phyloP scores from a whole-genome alignment of 371 early-diverging fungal species.

The Mucor mucedo region DNA sequence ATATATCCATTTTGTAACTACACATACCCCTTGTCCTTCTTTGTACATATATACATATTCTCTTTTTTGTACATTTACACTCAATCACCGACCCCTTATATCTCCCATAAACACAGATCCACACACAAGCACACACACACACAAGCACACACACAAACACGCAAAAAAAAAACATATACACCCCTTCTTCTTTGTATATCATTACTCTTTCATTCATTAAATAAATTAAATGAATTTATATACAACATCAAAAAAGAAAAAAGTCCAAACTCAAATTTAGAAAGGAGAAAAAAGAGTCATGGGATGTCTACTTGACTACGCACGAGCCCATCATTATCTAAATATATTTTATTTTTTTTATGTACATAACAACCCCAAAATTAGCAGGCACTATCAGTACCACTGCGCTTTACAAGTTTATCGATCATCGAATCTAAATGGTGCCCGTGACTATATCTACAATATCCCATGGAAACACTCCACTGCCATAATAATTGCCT shows the following conservation, averaged over 20 bases:
- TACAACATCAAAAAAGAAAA: not conserved
- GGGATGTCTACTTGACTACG: not conserved
- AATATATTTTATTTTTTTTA: not conserved
- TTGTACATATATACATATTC: not conserved
- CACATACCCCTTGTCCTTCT: not conserved
- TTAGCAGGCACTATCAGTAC: not conserved
- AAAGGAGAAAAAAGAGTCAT: not conserved
- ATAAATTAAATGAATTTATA: not conserved
- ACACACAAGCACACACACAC: not conserved
- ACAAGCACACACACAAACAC: no score
- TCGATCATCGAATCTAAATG: conserved; percentile 14
- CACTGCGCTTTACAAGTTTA: not conserved
- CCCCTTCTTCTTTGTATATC: not conserved
- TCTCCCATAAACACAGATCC: not conserved
- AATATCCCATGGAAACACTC: conserved; percentile 31
- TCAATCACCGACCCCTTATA: not conserved
- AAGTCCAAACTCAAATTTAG: not conserved
- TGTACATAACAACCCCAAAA: not conserved
- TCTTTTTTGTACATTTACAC: conserved; percentile 1
- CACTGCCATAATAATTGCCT: conserved; percentile 22
- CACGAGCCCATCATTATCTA: not conserved
- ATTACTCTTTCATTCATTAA: not conserved
- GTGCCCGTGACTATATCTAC: conserved; percentile 23
- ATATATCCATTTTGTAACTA: conserved; percentile 1
- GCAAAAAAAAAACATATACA: not conserved